phyloP scores from a whole-genome alignment of 2,329 filamentous ascomycete species.

The Colletotrichum sp. region DNA sequence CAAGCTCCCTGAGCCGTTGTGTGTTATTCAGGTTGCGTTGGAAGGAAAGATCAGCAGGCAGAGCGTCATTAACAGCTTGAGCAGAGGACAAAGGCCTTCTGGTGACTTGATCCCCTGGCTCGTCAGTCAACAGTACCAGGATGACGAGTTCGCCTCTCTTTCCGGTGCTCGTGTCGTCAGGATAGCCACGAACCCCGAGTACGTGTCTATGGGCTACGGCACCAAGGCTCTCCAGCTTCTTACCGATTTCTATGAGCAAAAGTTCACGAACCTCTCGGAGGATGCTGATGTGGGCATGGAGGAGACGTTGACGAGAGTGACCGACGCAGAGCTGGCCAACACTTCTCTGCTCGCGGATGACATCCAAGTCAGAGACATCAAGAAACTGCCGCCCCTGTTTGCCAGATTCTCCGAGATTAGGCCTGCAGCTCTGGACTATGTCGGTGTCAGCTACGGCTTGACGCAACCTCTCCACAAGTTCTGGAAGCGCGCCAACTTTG shows the following conservation, averaged over 20 bases:
- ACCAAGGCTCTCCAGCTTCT: constrained; percentile 87
- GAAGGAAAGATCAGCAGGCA: constrained; percentile 95
- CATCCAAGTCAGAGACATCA: constrained; percentile 88
- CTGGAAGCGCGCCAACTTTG: constrained; percentile 89
- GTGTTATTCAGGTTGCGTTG: constrained; percentile 90
- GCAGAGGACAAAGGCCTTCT: constrained; percentile 84
- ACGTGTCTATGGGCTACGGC: constrained; percentile 91
- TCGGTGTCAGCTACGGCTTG: constrained; percentile 94
- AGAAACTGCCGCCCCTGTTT: constrained; percentile 92
- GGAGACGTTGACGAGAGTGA: constrained; percentile 76
- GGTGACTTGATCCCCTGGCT: constrained; percentile 98
- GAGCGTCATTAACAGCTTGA: constrained; percentile 89
- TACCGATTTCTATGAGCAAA: constrained; percentile 92
- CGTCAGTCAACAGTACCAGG: constrained; percentile 97
- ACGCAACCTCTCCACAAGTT: constrained; percentile 90
- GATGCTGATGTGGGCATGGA: constrained; percentile 59
- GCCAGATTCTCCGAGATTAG: constrained; percentile 84
- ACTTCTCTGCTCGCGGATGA: constrained; percentile 83
- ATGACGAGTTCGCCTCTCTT: constrained; percentile 92
- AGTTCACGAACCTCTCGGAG: constrained; percentile 85
- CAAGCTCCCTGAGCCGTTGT: constrained; percentile 88
- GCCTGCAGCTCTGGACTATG: constrained; percentile 83
- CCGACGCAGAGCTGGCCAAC: constrained; percentile 80
- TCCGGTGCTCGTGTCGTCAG: constrained; percentile 92
- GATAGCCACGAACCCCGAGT: constrained; percentile 96